Evolutionary conservation across 441 rosid species (phyloP), one percentile per base, ranked within the genome.

Genomic region (Lepidium campestre): DNA sequence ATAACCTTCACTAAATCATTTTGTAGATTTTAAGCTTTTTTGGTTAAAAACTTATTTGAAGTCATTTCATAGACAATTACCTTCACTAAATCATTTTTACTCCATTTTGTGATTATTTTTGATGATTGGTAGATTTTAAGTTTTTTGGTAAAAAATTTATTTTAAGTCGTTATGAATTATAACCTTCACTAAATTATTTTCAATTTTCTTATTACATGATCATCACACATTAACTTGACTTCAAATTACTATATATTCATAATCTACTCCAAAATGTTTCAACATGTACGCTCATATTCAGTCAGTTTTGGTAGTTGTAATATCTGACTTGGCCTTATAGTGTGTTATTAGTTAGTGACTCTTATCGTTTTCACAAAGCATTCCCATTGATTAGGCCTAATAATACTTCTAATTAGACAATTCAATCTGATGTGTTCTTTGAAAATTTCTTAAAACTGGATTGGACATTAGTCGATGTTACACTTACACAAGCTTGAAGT

Each of bases 171-270:
- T n/a, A n/a, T n/a, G n/a, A n/a, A n/a, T n/a, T n/a, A n/a, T n/a
- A n/a, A n/a, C n/a, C n/a, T n/a, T n/a, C n/a, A n/a, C n/a, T n/a
- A n/a, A n/a, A 25, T 62, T 70, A 22, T 71, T 63, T 55, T 71
- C 64, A 55, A n/a, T n/a, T 18, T 62, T 56, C 58, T 46, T 71
- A 55, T 70, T 12, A 17, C 27, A 54, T 53, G 74, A 44, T 52
- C 27, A 59, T 50, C 53, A 49, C 31, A n/a, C 67, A 29, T 27
- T 39, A 37, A 27, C 57, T 11, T 27, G 7, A 54, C 52, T 53
- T 41, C 19, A 41, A 44, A 44, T 66, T 23, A 52, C 17, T 14
- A 45, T 15, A 25, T 3, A 25, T 25, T 25, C 14, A 20, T 15
- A 49, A 49, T 27, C 36, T 14, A 44, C 27, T 39, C 34, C 53